Evolutionary conservation across 306 rosid genomes (phyloP).

Genomic region (Cercis canadensis): DNA sequence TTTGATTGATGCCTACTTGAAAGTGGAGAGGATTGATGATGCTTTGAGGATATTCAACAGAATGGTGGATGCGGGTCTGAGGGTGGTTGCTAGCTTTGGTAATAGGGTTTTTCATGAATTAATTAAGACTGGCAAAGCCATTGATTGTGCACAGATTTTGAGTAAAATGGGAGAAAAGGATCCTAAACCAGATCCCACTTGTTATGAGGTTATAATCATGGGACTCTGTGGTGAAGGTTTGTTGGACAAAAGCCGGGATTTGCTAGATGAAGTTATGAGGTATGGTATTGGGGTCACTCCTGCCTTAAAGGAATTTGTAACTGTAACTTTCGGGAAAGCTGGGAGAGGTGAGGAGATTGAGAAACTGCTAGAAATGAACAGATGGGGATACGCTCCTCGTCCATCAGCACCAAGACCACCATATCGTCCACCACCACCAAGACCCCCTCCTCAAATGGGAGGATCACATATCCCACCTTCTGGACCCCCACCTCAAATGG

Average conservation of each 20-base stretch:
- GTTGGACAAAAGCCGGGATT: conserved; percentile 59
- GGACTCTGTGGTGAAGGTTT: conserved; percentile 75
- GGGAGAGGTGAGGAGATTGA: conserved; percentile 77
- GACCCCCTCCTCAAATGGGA: conserved; percentile 43
- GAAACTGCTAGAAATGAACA: conserved; percentile 58
- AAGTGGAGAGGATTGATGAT: conserved; percentile 67
- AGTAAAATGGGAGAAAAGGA: conserved; percentile 93
- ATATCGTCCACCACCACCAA: conserved; percentile 44
- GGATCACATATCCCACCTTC: conserved; percentile 31
- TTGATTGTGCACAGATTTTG: conserved; percentile 75
- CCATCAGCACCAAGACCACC: conserved; percentile 48
- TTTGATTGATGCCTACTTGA: conserved; percentile 80
- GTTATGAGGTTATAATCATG: conserved; percentile 83
- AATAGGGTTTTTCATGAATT: conserved; percentile 73
- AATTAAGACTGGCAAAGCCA: conserved; percentile 70
- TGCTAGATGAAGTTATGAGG: conserved; percentile 75
- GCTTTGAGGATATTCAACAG: conserved; percentile 67
- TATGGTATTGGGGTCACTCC: conserved; percentile 80
- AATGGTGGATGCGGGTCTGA: conserved; percentile 87
- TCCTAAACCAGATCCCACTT: conserved; percentile 87
- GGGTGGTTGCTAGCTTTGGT: conserved; percentile 87
- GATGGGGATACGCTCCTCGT: conserved; percentile 47
- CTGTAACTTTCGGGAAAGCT: conserved; percentile 60
- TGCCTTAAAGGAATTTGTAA: conserved; percentile 55
- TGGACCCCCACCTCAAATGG: conserved; percentile 45